Evolutionary conservation across 2,329 filamentous ascomycete species (phyloP), one percentile per base, ranked within the genome.

Genomic region (Aspergillus pseudoviridinutans): DNA sequence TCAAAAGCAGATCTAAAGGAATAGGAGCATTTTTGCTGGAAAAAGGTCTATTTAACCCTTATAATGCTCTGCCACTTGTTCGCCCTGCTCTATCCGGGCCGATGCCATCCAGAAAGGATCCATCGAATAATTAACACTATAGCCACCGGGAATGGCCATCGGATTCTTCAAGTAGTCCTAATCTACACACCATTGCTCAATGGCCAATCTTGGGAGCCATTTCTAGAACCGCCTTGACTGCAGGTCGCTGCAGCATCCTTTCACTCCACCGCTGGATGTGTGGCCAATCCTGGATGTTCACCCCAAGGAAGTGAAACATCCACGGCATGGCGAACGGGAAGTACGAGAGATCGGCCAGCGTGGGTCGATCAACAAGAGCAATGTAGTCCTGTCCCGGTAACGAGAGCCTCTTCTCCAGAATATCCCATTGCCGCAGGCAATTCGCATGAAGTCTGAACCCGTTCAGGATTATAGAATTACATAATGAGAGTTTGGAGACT

Each of bases 271-370:
- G 20, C 20, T 54, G 12, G 17, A 58, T 54, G n/a, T 28, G 8
- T 6, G 56, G 56, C 49, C 52, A 58, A 28, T 58, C 52, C 10
- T 54, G n/a, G 24, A 58, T 55, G 20, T 55, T 28, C 3, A 55
- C 52, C 14, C 42, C 52, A 17, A 55, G 47, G 22, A 55, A 51
- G 9, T 25, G 12, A 49, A 55, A 55, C 52, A 58, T 58, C 56
- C 52, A 55, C 5, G 52, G 52, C 52, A 55, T 58, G 2, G 56
- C 51, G 47, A 58, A 58, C 1, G 56, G 52, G 10, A 58, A 55
- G 28, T 58, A 55, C 1, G 56, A 55, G 1, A 58, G 24, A 46
- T 58, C 56, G 7, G 52, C 56, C 10, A 58, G 6, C 1, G 49
- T 58, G 4, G 56, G 56, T 12, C 53, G 49, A 25, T 55, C 54